Conservation (phyloP, 129 eudicot species). For the Saussurea involucrata region DNA sequence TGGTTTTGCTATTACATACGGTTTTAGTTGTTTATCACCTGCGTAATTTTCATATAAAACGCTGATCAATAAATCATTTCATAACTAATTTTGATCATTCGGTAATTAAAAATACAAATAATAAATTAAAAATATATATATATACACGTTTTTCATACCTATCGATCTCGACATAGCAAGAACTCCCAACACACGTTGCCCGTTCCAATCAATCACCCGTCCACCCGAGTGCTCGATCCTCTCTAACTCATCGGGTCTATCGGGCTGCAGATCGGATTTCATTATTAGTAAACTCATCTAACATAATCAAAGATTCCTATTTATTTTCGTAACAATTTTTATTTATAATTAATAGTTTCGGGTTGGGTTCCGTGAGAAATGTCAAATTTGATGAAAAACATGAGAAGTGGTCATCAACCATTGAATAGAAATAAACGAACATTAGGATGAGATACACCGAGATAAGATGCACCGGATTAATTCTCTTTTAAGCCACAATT, state of each 20-base stretch:
- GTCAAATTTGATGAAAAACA: too few relatives aligned
- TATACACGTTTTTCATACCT: slow-evolving; percentile 26
- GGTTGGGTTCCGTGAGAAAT: too few relatives aligned
- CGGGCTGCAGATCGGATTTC: slow-evolving; percentile 39
- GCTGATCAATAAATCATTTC: neutral
- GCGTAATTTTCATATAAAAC: neutral
- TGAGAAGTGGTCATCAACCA: too few relatives aligned
- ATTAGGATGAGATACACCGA: too few relatives aligned
- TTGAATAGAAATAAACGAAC: too few relatives aligned
- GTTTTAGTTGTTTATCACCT: slow-evolving; percentile 58
- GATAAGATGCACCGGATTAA: too few relatives aligned
- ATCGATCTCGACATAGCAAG: slow-evolving; percentile 78
- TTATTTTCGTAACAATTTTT: too few relatives aligned
- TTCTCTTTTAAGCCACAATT: too few relatives aligned
- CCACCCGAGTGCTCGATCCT: slow-evolving; percentile 76
- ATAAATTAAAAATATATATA: neutral
- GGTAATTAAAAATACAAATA: neutral
- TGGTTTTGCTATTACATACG: slow-evolving; percentile 53
- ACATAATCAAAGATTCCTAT: neutral
- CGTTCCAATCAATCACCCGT: slow-evolving; percentile 57
- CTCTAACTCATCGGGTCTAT: slow-evolving; percentile 63
- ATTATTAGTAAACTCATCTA: neutral
- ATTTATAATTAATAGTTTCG: too few relatives aligned
- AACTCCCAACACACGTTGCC: slow-evolving; percentile 57
- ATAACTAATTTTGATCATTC: neutral